Percentiles rank a stretch among this genome's conserved stretches.
Conservation (phyloP, 2,329 filamentous ascomycete genomes). For the Diaporthe sp. region DNA sequence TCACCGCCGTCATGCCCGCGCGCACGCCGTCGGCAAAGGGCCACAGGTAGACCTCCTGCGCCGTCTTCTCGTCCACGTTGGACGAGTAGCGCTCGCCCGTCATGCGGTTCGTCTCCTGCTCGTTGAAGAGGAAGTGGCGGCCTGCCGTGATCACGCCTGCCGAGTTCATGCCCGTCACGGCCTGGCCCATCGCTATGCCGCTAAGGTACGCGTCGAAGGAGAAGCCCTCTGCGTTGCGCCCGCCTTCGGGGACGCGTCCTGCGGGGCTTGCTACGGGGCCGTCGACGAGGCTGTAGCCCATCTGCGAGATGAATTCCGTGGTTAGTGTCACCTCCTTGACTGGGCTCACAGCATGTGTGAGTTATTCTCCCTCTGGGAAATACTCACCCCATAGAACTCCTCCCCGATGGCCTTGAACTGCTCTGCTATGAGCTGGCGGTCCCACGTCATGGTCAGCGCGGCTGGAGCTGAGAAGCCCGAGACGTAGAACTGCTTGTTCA, state of each 20-base stretch:
- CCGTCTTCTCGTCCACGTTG: conserved; percentile 56
- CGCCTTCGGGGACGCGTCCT: neutral
- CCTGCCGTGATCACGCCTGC: conserved; percentile 78
- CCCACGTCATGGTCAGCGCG: conserved; percentile 43
- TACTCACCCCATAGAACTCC: conserved; percentile 40
- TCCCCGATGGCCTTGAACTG: conserved; percentile 40
- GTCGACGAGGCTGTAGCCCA: conserved; percentile 22
- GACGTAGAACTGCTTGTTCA: conserved; percentile 41
- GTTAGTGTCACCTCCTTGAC: neutral
- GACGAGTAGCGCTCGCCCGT: conserved; percentile 57
- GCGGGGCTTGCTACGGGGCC: conserved; percentile 17
- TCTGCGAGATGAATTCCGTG: neutral
- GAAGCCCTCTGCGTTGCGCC: conserved; percentile 16
- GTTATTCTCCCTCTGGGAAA: too few species aligned
- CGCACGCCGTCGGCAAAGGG: conserved; percentile 20
- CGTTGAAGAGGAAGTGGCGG: conserved; percentile 76
- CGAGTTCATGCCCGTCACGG: conserved; percentile 77
- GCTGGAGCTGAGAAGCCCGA: conserved; percentile 40
- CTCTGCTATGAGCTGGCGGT: conserved; percentile 38
- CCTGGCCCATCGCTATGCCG: conserved; percentile 57
- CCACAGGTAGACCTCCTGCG: conserved; percentile 61
- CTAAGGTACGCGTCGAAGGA: conserved; percentile 65
- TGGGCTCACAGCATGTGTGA: too few species aligned
- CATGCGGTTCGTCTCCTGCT: conserved; percentile 52
- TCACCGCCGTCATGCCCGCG: conserved; percentile 22